A percentile compares a stretch with the other conserved stretches of the same genome.
phyloP scores from a whole-genome alignment of 257 asterid species.

The Asclepias syriaca region DNA sequence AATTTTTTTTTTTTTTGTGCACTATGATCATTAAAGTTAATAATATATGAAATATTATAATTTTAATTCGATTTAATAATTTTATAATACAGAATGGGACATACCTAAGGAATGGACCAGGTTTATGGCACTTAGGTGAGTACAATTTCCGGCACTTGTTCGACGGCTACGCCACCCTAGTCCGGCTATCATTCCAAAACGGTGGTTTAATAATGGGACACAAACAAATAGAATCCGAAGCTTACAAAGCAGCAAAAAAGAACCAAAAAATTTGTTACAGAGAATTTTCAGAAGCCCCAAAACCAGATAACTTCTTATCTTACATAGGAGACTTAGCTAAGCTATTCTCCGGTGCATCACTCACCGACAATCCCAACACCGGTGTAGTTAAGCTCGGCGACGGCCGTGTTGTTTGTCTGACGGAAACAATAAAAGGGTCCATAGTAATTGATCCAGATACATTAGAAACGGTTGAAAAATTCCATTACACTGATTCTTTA shows the following conservation, averaged over 20 bases:
- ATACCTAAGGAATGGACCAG: conserved; percentile 92
- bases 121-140: conserved; percentile 85
- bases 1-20: too few species aligned
- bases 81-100: conserved; percentile 66
- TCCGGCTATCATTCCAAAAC: conserved; percentile 63
- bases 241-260: conserved; percentile 70
- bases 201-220: conserved; percentile 76
- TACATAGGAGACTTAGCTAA: conserved; percentile 81
- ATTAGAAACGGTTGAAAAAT: conserved; percentile 59
- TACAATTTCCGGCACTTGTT: conserved; percentile 89
- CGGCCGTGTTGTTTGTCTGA: conserved; percentile 83
- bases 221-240: conserved; percentile 82
- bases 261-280: conserved; percentile 72
- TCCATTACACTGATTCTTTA: conserved; percentile 54
- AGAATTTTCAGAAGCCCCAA: conserved; percentile 87
- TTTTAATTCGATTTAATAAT: not conserved
- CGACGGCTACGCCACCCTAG: conserved; percentile 95
- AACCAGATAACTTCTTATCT: conserved; percentile 56
- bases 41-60: too few species aligned
- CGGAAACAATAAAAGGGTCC: conserved; percentile 88
- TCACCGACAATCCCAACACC: conserved; percentile 91
- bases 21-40: too few species aligned
- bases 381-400: conserved; percentile 85
- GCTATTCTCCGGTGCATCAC: conserved; percentile 81
- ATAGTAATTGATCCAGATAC: conserved; percentile 61